Base-by-base conservation (phyloP, 306 rosid genomes). In the Argentina anserina region DNA sequence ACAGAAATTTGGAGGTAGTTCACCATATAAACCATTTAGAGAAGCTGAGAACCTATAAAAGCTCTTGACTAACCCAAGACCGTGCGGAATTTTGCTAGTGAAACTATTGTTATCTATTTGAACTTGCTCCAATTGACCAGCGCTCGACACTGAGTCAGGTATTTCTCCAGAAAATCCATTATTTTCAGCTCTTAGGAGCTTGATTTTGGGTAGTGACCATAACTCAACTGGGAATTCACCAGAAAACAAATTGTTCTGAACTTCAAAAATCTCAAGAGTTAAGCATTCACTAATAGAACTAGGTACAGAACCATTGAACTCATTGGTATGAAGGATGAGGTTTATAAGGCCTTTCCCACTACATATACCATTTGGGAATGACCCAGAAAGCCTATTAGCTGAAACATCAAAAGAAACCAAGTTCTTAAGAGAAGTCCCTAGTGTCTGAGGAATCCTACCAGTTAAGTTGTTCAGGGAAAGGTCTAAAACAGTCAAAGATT, bases 11-110 rank as follows among this genome's bases (percentile, higher is more conserved):
- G 86, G 84, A 59, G 96, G 97, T 69, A 94, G 78, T 73, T 88
- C 86, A 77, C 97, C 99, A 76, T 88, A 77, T 70, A 94, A 85
- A 67, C 67, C 71, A 58, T 94, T 94, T 11, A 91, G 85, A 18
- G 99, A 91, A 4, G 97, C 99, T 34, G 99, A 91, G 75, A 94
- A 94, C 85, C 97, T 86, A 72, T 94, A 94, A 37, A 94, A 87
- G 85, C 90, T 91, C 75, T 86, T 83, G 41, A 94, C 84, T 52
- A 66, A 40, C 53, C 99, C 99, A 50, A 94, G 90, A 62, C 96
- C 92, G 25, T 72, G 80, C 60, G 99, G 99, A 60, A 94, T 84
- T 78, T 72, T 83, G 43, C 97, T 83, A 4, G 58, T 74, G 71
- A 94, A 88, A 69, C 67, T 84, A 80, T 94, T 94, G 75, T 88